A percentile compares a stretch with the other conserved stretches of the same genome.
These are phyloP conservation scores for Penicillium tannophilum DNA, from an alignment of 495 filamentous ascomycete species.

Conservation along the genomic window DNA sequence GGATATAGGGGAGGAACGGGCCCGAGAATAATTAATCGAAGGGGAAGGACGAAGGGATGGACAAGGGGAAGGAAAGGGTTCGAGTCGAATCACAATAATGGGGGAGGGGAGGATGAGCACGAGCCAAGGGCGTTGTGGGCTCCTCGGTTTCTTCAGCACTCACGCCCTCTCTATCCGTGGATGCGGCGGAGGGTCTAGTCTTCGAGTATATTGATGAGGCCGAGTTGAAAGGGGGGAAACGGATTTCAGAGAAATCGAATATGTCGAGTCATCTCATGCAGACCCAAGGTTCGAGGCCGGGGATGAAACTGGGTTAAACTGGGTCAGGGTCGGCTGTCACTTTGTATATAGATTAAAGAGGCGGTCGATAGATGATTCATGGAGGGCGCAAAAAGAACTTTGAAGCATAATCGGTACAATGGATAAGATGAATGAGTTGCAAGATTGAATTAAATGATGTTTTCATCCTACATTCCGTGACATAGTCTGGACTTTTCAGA, in stretches of 20 bases:
- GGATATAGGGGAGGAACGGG: background rate
- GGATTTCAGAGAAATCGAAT: background rate
- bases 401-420: background rate
- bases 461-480: slow-evolving; percentile 2
- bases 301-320: slow-evolving; percentile 14
- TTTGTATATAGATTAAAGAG: slow-evolving; percentile 1
- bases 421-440: background rate
- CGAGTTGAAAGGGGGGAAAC: background rate
- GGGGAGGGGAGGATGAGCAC: slow-evolving; percentile 12
- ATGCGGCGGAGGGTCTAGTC: no score
- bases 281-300: slow-evolving; percentile 15
- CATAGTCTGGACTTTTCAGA: background rate
- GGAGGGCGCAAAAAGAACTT: background rate
- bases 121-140: slow-evolving; percentile 16
- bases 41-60: slow-evolving; percentile 10
- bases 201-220: background rate
- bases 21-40: background rate
- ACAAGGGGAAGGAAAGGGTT: slow-evolving; percentile 10
- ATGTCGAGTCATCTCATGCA: background rate
- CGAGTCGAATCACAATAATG: slow-evolving; percentile 7
- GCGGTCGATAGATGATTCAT: slow-evolving; percentile 1
- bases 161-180: no score
- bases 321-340: slow-evolving; percentile 5
- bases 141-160: background rate
- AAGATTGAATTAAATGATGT: slow-evolving; percentile 1